phyloP scores from a whole-genome alignment of 495 filamentous ascomycete species.

The Aspergillus saccharolyticus region DNA sequence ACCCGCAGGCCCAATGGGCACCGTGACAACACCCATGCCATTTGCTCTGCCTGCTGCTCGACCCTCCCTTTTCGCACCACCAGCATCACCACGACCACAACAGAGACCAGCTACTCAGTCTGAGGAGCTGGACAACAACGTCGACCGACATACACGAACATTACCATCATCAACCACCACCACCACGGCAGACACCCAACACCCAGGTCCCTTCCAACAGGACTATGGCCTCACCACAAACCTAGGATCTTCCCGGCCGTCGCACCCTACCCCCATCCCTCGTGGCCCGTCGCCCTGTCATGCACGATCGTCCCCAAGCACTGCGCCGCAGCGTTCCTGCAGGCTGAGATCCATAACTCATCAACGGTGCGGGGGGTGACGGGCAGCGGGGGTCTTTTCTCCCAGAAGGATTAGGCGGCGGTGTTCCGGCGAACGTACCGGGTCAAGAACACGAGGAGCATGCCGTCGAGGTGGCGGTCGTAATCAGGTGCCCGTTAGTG shows the following conservation, averaged over 20 bases:
- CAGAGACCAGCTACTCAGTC: neutral
- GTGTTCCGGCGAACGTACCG: conserved; percentile 53
- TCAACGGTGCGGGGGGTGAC: conserved; percentile 47
- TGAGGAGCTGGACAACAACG: neutral
- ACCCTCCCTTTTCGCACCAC: no score
- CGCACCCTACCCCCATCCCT: conserved; percentile 42
- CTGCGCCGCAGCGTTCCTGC: conserved; percentile 60
- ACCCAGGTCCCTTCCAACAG: conserved; percentile 30
- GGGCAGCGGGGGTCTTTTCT: conserved; percentile 35
- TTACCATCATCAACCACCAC: neutral
- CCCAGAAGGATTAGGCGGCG: conserved; percentile 53
- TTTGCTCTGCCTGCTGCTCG: no score
- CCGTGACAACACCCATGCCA: neutral
- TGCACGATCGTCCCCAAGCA: conserved; percentile 63
- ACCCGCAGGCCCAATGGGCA: neutral
- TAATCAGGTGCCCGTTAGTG: conserved; percentile 65
- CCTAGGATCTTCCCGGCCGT: conserved; percentile 54
- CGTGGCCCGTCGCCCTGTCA: conserved; percentile 32
- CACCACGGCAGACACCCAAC: conserved; percentile 12
- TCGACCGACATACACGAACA: neutral
- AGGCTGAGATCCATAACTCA: conserved; percentile 55
- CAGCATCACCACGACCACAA: no score
- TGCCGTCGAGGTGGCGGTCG: conserved; percentile 49
- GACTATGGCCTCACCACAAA: conserved; percentile 55
- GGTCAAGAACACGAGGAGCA: conserved; percentile 54